phyloP scores from a whole-genome alignment of 257 asterid species.

The Leonotis leonurus region DNA sequence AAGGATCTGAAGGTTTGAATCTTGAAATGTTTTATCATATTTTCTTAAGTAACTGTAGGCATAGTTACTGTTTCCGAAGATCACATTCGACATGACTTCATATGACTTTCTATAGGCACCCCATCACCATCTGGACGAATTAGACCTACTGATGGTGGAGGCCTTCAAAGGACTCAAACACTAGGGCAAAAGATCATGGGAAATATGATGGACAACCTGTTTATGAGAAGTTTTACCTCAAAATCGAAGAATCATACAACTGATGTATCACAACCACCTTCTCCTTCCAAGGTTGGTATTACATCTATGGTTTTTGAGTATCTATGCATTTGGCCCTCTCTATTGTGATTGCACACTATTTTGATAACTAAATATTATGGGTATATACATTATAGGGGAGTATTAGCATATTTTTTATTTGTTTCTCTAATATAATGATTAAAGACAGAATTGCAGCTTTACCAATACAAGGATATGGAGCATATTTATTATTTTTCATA shows the following conservation, averaged over 20 bases:
- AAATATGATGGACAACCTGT: conserved; percentile 83
- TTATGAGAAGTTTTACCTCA: conserved; percentile 75
- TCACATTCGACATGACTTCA: conserved; percentile 11
- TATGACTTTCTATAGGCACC: conserved; percentile 39
- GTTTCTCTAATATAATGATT: background rate
- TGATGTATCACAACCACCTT: conserved; percentile 48
- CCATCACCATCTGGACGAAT: conserved; percentile 83
- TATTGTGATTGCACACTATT: background rate
- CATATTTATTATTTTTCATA: background rate
- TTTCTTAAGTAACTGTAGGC: background rate
- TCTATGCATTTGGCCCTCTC: conserved; percentile 2
- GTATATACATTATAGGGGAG: background rate
- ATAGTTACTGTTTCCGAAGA: conserved; percentile 2
- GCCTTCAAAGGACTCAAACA: conserved; percentile 79
- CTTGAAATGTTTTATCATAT: conserved; percentile 8
- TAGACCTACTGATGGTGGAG: conserved; percentile 43
- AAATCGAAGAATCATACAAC: conserved; percentile 51
- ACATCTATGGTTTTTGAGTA: conserved; percentile 10
- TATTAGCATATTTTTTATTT: background rate
- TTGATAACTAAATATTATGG: background rate
- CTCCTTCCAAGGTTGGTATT: conserved; percentile 74
- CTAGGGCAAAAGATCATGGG: conserved; percentile 94
- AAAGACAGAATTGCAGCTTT: background rate
- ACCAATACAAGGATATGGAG: background rate
- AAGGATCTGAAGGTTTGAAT: conserved; percentile 75